phyloP scores from a whole-genome alignment of 2,329 filamentous ascomycete species.

The Fusarium hostae region DNA sequence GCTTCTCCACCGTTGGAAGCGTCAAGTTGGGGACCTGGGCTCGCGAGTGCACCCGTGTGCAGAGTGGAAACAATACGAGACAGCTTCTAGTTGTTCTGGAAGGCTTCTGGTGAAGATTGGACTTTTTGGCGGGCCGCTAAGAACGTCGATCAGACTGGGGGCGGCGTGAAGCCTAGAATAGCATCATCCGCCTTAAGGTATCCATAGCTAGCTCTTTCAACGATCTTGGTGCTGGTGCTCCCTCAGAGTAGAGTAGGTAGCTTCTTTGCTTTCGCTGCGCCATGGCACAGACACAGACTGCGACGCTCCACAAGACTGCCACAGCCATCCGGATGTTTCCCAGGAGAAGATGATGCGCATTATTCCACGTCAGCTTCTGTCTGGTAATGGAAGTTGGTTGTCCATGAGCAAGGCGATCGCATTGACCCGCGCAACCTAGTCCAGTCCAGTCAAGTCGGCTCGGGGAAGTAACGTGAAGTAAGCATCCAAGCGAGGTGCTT shows the following conservation, averaged over 20 bases:
- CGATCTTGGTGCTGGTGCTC: slow-evolving; percentile 20
- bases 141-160: slow-evolving; percentile 15
- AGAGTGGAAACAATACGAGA: slow-evolving; percentile 25
- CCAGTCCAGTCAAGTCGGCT: not conserved
- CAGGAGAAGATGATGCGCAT: slow-evolving; percentile 14
- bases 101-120: slow-evolving; percentile 38
- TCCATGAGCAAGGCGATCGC: slow-evolving; percentile 6
- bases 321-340: slow-evolving; percentile 20
- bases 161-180: slow-evolving; percentile 18
- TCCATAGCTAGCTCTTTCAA: not conserved
- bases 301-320: not conserved
- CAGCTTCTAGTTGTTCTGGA: slow-evolving; percentile 38
- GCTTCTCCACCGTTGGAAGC: slow-evolving; percentile 15
- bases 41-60: slow-evolving; percentile 5
- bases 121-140: slow-evolving; percentile 20
- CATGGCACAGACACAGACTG: slow-evolving; percentile 31
- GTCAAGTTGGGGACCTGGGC: not conserved
- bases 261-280: slow-evolving; percentile 19
- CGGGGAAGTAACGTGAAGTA: not conserved
- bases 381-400: not conserved
- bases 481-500: slow-evolving; percentile 24
- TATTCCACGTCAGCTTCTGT: slow-evolving; percentile 15
- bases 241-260: not conserved
- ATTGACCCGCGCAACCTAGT: slow-evolving; percentile 8
- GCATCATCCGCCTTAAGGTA: not conserved